Evolutionary conservation across 208 protist genomes (phyloP), one percentile per base, ranked within the genome.

Genomic region (Angomonas deanei): DNA sequence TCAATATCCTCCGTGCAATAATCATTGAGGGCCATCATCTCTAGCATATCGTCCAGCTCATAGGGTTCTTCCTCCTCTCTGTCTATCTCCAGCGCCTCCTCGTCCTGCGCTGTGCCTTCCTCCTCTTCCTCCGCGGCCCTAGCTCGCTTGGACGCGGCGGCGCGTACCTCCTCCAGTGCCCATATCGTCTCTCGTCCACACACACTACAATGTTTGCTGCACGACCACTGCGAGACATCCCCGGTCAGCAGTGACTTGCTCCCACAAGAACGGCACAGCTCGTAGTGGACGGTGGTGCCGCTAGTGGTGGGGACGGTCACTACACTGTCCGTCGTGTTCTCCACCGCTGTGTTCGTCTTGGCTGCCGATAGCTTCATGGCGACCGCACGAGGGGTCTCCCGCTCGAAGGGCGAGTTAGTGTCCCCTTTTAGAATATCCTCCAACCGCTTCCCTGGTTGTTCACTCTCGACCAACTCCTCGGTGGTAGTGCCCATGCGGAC

Each of bases 11-110:
- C 80, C 0, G 68, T 74, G 31, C 61, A 72, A 36, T 88, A 84
- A 70, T 92, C 88, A 53, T 92, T 94, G 58, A 82, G 76, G 28
- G 74, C 74, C 24, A 81, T 83, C 76, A 90, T 86, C 61, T 94
- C 84, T 31, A 84, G 75, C 23, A 89, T 71, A 50, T 91, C 88
- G 50, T 91, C 82, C 38, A 82, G 71, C 15, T 76, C 80, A 32
- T 91, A 72, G 1, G 66, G 61, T 48, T 84, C 88, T 58, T 78
- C 79, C 1, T 67, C 66, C 50, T 82, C 71, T 4, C 27, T 33
- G 34, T 76, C 67, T 38, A 74, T 71, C 47, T 74, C 64, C 6
- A 13, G 15, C 21, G 19, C 47, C 32, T 56, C 48, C 21, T 58
- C 54, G 15, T 42, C 47, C 33, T 34, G 28, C 24, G 26, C 36